A percentile compares a stretch with the other conserved stretches of the same genome.
These are phyloP conservation scores for Catunica adiposa DNA, from an alignment of 2,329 filamentous ascomycete genomes.

Conservation along the genomic window DNA sequence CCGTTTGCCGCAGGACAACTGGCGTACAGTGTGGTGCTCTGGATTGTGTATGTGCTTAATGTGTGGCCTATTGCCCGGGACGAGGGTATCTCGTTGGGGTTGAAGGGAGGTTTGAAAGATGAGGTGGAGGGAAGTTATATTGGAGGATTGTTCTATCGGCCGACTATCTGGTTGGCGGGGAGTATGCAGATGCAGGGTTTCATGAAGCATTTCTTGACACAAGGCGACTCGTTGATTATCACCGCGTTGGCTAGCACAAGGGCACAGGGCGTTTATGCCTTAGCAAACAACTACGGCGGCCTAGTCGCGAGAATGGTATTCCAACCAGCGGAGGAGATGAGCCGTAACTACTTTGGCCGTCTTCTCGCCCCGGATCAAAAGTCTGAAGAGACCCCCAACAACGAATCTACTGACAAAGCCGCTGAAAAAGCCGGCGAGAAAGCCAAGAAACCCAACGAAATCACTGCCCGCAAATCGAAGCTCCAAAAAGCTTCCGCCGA, in stretches of 20 bases:
- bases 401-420: too few species aligned
- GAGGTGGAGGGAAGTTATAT: constrained; percentile 25
- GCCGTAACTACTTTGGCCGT: constrained; percentile 74
- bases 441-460: constrained; percentile 13
- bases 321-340: constrained; percentile 89
- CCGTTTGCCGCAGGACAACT: constrained; percentile 83
- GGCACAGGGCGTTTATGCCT: constrained; percentile 78
- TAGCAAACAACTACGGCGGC: constrained; percentile 89
- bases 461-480: constrained; percentile 18
- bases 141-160: constrained; percentile 46
- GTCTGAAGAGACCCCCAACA: constrained; percentile 2
- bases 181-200: constrained; percentile 77
- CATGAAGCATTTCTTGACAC: constrained; percentile 84
- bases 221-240: constrained; percentile 84
- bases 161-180: constrained; percentile 55
- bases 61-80: constrained; percentile 38
- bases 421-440: constrained; percentile 15
- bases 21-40: constrained; percentile 51
- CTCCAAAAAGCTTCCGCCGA: constrained; percentile 31
- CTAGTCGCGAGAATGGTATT: constrained; percentile 77
- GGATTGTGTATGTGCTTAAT: constrained; percentile 51
- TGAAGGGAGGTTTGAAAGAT: constrained; percentile 16
- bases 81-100: constrained; percentile 54
- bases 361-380: constrained; percentile 42
- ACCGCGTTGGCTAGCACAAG: constrained; percentile 57